Evolutionary conservation across 257 asterid species (phyloP).

Genomic region (Coffea eugenioides): DNA sequence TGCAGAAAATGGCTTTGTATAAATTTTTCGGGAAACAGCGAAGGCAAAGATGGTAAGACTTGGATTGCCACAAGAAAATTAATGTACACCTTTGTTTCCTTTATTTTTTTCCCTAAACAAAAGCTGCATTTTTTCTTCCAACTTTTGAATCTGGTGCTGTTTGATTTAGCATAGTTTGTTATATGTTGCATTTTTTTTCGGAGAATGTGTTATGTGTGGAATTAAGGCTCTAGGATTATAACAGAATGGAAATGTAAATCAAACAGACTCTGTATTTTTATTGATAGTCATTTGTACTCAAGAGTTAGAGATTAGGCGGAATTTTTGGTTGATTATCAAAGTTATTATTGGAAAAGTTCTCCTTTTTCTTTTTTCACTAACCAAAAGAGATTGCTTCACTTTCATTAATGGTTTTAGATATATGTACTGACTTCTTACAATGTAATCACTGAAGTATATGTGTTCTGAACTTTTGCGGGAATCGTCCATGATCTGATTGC

Average conservation of each 20-base stretch:
- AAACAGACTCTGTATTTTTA: background rate
- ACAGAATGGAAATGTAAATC: too few species aligned
- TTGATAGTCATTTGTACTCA: background rate
- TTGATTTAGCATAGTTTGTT: background rate
- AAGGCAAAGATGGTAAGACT: slow-evolving; percentile 66
- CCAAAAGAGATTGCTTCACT: too few species aligned
- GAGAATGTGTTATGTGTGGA: too few species aligned
- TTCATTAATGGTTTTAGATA: too few species aligned
- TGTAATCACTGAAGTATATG: background rate
- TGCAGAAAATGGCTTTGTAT: slow-evolving; percentile 75
- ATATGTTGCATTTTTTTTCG: too few species aligned
- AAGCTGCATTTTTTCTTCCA: background rate
- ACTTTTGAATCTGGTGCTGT: background rate
- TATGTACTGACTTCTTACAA: background rate
- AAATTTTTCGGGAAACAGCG: slow-evolving; percentile 76
- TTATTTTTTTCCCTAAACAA: background rate
- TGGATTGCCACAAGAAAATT: background rate
- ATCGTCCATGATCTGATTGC: background rate
- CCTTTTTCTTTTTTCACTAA: too few species aligned
- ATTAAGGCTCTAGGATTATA: too few species aligned
- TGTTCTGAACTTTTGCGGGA: background rate
- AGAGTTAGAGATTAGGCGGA: background rate
- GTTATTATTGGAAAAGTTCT: too few species aligned
- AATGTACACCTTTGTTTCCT: background rate
- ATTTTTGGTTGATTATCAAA: background rate